Conservation (phyloP, 352 stramenopile genomes). For the Globisporangium camurandrum region DNA sequence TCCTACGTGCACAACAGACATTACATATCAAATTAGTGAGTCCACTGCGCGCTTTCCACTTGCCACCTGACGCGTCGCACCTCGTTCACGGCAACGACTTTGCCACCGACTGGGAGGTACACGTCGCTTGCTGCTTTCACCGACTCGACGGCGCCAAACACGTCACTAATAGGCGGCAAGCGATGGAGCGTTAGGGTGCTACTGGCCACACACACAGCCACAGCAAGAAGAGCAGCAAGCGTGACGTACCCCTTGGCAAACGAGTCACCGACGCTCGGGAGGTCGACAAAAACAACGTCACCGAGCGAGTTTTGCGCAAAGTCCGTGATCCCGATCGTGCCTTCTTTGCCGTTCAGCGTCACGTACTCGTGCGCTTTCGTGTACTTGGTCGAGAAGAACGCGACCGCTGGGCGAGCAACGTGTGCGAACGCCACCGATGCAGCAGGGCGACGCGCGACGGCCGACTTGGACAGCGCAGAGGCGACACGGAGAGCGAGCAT, state of each 20-base stretch:
- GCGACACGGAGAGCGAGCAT: conserved; percentile 50
- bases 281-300: conserved; percentile 96
- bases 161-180: conserved; percentile 41
- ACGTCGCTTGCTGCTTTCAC: conserved; percentile 98
- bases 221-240: not conserved
- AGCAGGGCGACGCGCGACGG: conserved; percentile 24
- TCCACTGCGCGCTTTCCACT: too few relatives aligned
- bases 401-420: conserved; percentile 22
- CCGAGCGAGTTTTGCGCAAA: conserved; percentile 96
- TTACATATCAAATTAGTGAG: conserved; percentile 1
- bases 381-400: conserved; percentile 83
- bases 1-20: conserved; percentile 23
- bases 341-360: conserved; percentile 66
- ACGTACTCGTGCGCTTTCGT: conserved; percentile 84
- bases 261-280: conserved; percentile 90
- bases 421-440: conserved; percentile 31
- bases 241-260: conserved; percentile 87
- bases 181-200: conserved; percentile 1
- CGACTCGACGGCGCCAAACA: conserved; percentile 96
- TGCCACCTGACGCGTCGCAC: conserved; percentile 12
- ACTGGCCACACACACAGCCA: not conserved
- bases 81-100: conserved; percentile 93
- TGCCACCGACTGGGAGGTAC: conserved; percentile 92
- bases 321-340: conserved; percentile 95
- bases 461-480: conserved; percentile 44